Base-by-base conservation (phyloP, 129 eudicot genomes). In the Logfia minima region DNA sequence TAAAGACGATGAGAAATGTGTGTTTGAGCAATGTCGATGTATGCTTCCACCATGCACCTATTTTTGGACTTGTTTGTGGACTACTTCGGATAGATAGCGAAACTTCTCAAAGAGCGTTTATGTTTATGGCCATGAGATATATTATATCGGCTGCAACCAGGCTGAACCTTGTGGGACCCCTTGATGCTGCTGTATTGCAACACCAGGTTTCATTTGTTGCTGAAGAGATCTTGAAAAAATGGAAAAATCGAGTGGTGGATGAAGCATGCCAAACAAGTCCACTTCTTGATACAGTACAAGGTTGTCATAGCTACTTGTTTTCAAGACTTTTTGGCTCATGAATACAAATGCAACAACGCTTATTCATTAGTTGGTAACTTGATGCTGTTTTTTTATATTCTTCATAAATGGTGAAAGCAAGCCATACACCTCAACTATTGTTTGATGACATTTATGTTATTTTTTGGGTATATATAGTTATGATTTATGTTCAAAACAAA, bases 281-380 rank as follows among this genome's bases (percentile, higher is more conserved):
- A n/a, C 80, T 93, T 87, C 92, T 93, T 75, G 98, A 93, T 80
- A 85, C 93, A 0, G 89, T 93, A 70, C 98, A 91, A 77, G 98
- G 98, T 6, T 93, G 98, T 70, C 98, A 93, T 78, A 82, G 88
- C 75, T 93, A 93, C 87, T 84, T 93, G 85, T 91, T 93, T 80
- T 93, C 98, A n/a, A 89, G 97, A 66, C 87, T 93, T 66, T 93
- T 91, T 75, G 91, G 98, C 74, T 93, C 98, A 70, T 93, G 77
- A 90, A 76, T 39, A 61, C 68, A 32, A 22, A 32, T 16, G 75
- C 39, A 70, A 48, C 7, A 23, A 48, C 3, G 13, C 22, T 21
- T 18, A 26, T 0, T 70, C 39, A 16, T 14, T 5, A 1, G 69
- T 11, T 14, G 6, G 67, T 62, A 10, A 10, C 26, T 62, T 24